phyloP scores from a whole-genome alignment of 805 yeast genomes.

The Allodekkera sacchari region DNA sequence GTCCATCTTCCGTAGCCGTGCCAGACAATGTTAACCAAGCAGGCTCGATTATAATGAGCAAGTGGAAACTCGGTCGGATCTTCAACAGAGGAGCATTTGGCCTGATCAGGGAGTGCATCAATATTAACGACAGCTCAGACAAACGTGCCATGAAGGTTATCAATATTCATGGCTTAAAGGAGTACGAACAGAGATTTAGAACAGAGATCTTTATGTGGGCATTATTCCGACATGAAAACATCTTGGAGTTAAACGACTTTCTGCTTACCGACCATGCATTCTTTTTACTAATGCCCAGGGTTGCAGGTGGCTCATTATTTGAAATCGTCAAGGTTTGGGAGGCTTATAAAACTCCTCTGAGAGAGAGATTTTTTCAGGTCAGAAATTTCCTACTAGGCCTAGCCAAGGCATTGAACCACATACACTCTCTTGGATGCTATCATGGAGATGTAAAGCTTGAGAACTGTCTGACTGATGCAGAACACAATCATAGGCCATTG shows the following conservation, averaged over 20 bases:
- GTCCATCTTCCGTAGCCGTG: constrained; percentile 3
- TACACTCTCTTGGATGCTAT: constrained; percentile 56
- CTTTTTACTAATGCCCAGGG: constrained; percentile 63
- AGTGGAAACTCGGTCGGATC: constrained; percentile 52
- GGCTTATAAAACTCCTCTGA: constrained; percentile 6
- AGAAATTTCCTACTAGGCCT: constrained; percentile 43
- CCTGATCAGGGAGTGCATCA: constrained; percentile 40
- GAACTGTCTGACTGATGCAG: constrained; percentile 56
- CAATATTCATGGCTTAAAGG: constrained; percentile 28
- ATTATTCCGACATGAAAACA: constrained; percentile 51
- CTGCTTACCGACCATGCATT: constrained; percentile 49
- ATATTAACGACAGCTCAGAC: constrained; percentile 9
- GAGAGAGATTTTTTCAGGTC: constrained; percentile 15
- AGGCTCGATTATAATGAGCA: constrained; percentile 57
- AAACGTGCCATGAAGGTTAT: constrained; percentile 24
- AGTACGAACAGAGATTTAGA: constrained; percentile 48
- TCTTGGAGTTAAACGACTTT: constrained; percentile 55
- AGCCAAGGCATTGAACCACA: constrained; percentile 47
- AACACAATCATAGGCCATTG: constrained; percentile 31
- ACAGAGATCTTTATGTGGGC: constrained; percentile 77
- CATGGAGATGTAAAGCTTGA: constrained; percentile 84
- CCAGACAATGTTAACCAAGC: constrained; percentile 40
- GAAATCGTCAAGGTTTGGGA: constrained; percentile 71
- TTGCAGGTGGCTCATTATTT: constrained; percentile 73
- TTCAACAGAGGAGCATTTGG: constrained; percentile 94